Evolutionary conservation across 345 rosid genomes (phyloP).

Genomic region (Clarkia xantiana): DNA sequence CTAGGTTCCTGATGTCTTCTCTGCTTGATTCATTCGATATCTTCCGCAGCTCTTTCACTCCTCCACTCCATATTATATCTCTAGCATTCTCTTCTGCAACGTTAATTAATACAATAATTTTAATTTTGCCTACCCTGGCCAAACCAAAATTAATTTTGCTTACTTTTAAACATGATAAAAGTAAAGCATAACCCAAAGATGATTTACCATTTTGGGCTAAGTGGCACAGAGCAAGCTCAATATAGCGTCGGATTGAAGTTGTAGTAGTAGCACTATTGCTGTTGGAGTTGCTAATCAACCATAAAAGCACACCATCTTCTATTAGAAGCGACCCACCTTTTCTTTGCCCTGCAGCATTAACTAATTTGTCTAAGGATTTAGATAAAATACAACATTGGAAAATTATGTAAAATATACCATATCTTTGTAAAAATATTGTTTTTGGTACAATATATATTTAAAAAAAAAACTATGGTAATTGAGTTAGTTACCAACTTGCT

Average conservation of each 20-base stretch:
- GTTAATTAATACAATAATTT: too few species aligned
- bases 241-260: constrained; percentile 56
- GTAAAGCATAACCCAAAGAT: too few species aligned
- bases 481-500: too few species aligned
- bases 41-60: constrained; percentile 39
- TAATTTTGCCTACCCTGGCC: too few species aligned
- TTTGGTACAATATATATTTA: too few species aligned
- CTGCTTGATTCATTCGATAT: constrained; percentile 68
- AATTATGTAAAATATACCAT: too few species aligned
- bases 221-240: constrained; percentile 91
- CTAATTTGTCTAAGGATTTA: not conserved
- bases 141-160: not conserved
- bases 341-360: constrained; percentile 48
- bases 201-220: constrained; percentile 73
- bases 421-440: too few species aligned
- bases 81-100: constrained; percentile 53
- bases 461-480: too few species aligned
- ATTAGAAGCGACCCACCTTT: constrained; percentile 68
- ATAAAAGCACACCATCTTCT: constrained; percentile 67
- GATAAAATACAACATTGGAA: not conserved
- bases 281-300: constrained; percentile 51
- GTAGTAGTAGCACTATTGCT: constrained; percentile 25
- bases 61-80: constrained; percentile 50
- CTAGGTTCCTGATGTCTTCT: constrained; percentile 80
- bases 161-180: not conserved